These are phyloP conservation scores for Chlorella vulgaris DNA, from an alignment of 139 green algal genomes.

Conservation along the genomic window DNA sequence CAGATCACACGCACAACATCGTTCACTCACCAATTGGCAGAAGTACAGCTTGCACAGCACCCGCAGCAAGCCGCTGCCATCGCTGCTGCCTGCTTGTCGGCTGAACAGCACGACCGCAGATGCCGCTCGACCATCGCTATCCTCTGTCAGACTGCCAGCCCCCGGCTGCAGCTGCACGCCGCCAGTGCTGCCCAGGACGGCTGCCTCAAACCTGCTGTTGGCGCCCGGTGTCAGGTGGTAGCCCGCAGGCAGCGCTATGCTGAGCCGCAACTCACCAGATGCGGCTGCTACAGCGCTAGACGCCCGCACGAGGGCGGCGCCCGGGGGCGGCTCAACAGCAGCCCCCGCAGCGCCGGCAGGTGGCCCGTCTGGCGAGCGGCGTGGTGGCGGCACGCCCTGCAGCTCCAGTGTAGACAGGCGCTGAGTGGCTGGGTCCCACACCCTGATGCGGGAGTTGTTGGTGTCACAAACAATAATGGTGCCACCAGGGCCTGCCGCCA, in stretches of 20 bases:
- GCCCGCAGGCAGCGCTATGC: constrained; percentile 49
- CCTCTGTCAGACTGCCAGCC: not conserved
- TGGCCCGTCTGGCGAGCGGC: constrained; percentile 42
- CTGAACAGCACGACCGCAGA: not conserved
- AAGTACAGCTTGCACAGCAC: constrained; percentile 71
- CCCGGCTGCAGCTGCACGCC: constrained; percentile 1
- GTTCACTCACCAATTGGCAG: too few species aligned
- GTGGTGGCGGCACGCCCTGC: constrained; percentile 51
- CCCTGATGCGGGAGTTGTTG: constrained; percentile 73
- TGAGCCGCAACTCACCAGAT: constrained; percentile 33
- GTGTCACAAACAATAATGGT: constrained; percentile 74
- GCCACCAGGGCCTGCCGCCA: constrained; percentile 48
- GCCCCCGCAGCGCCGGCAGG: not conserved
- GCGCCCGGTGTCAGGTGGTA: constrained; percentile 72
- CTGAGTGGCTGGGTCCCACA: constrained; percentile 40
- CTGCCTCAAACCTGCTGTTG: constrained; percentile 46
- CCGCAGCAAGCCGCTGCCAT: not conserved
- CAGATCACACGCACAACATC: too few species aligned
- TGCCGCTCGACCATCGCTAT: not conserved
- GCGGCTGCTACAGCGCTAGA: not conserved
- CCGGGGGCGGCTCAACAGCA: constrained; percentile 15
- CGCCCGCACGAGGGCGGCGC: constrained; percentile 36
- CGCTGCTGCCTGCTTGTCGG: not conserved
- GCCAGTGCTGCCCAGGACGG: not conserved
- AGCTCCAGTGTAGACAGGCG: constrained; percentile 66